Base-by-base conservation (phyloP, 2,329 filamentous ascomycete species). In the Pseudogymnoascus sp. region DNA sequence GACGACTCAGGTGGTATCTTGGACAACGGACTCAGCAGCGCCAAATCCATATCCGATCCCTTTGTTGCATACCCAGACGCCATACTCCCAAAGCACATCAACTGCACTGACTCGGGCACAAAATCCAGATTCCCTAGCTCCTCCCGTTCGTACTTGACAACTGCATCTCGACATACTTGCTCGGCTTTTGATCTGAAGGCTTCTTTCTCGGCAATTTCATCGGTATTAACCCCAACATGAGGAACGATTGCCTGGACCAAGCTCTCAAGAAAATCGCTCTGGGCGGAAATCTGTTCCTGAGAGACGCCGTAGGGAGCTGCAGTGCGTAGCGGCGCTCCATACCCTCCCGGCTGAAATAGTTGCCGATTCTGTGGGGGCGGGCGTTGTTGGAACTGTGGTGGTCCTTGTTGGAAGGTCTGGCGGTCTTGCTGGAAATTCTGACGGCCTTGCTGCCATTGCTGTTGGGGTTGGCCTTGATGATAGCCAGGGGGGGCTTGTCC, bases 21-120 rank as follows among this genome's bases (percentile, higher is more conserved):
- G 1, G 86, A 86, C 56, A 79, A 73, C 3, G 82, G 82, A 1
- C 88, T 86, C 4, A 94, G 76, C 33, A 95, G 80, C 7, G 86
- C 88, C 28, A 96, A 80, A 71, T 96, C 92, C 86, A 96, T 90
- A 68, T 96, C 91, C 1, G 91, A 92, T n/a, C 84, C 83, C 67
- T 88, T 88, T 9, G 89, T 90, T 3, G 89, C 92, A 73, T 95
- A 95, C 0, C 91, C 91, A 10, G 90, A 92, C 18, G 83, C 82
- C 52, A 95, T 77, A 70, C 90, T 95, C 4, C 90, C 91, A 69
- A 94, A 95, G 67, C 86, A 90, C 66, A 83, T 83, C 12, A 95
- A 76, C 59, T 83, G 77, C n/a, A 92, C 80, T 58, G 80, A 81
- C 8, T 74, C 69, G 21, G 78, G 68, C 13, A 78, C 74, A 60